A percentile compares a stretch with the other conserved stretches of the same genome.
Evolutionary conservation across 73 alveolate genomes (phyloP).

Genomic region (Symbiodinium pilosum): DNA sequence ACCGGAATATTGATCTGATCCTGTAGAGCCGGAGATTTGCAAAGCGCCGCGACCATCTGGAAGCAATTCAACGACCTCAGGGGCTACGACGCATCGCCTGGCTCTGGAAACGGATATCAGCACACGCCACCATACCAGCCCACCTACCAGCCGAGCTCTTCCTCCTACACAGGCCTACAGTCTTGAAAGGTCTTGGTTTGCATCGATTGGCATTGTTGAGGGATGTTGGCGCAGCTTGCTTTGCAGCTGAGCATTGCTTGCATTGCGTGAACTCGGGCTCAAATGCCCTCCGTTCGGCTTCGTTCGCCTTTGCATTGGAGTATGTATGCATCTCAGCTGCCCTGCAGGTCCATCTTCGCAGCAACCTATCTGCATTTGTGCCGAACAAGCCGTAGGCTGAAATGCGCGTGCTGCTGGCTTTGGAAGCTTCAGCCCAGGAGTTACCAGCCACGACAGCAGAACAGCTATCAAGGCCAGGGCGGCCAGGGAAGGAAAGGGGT

Average conservation of each 20-base stretch:
- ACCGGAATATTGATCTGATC: too few relatives aligned
- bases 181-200: not conserved
- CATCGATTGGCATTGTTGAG: not conserved
- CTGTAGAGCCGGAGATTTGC: too few relatives aligned
- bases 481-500: too few relatives aligned
- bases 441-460: conserved; percentile 20
- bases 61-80: too few relatives aligned
- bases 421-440: not conserved
- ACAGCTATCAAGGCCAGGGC: not conserved
- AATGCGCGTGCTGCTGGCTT: too few relatives aligned
- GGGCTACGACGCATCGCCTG: not conserved
- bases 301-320: too few relatives aligned
- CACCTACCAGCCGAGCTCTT: not conserved
- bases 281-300: too few relatives aligned
- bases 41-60: too few relatives aligned
- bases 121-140: not conserved
- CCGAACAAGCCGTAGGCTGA: not conserved
- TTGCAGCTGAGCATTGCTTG: too few relatives aligned
- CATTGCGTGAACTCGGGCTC: too few relatives aligned
- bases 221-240: too few relatives aligned
- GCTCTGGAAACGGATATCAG: not conserved
- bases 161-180: not conserved
- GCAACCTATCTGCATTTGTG: not conserved
- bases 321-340: too few relatives aligned
- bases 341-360: not conserved